A percentile compares a stretch with the other conserved stretches of the same genome.
These are phyloP conservation scores for Periconia digitata DNA, from an alignment of 2,329 filamentous ascomycete species.

Conservation along the genomic window DNA sequence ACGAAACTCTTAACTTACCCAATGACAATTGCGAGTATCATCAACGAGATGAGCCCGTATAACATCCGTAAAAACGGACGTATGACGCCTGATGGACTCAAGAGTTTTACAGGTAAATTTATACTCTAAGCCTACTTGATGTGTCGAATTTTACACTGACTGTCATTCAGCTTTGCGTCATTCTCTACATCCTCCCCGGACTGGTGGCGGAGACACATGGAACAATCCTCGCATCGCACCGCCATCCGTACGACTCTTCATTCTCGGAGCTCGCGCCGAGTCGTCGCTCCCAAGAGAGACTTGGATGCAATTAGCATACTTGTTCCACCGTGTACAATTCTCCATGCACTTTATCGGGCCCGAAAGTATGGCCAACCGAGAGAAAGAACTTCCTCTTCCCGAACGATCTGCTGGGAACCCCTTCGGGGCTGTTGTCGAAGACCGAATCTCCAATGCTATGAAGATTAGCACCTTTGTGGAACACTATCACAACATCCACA, in stretches of 20 bases:
- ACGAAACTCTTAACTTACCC: slow-evolving; percentile 94
- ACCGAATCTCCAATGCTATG: slow-evolving; percentile 81
- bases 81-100: slow-evolving; percentile 83
- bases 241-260: slow-evolving; percentile 87
- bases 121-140: not conserved
- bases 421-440: slow-evolving; percentile 91
- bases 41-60: slow-evolving; percentile 95
- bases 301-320: slow-evolving; percentile 90
- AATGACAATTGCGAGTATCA: slow-evolving; percentile 82
- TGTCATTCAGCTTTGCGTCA: slow-evolving; percentile 75
- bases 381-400: slow-evolving; percentile 88
- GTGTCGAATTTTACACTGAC: not conserved
- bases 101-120: slow-evolving; percentile 83
- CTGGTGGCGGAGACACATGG: slow-evolving; percentile 72
- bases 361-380: slow-evolving; percentile 92
- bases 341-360: slow-evolving; percentile 95
- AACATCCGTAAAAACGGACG: slow-evolving; percentile 72
- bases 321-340: slow-evolving; percentile 90
- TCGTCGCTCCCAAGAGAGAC: slow-evolving; percentile 91
- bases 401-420: slow-evolving; percentile 83
- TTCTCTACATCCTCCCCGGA: slow-evolving; percentile 82
- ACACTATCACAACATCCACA: slow-evolving; percentile 95
- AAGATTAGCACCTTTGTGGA: slow-evolving; percentile 98
- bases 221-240: slow-evolving; percentile 81
- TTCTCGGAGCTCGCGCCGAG: slow-evolving; percentile 94